Evolutionary conservation across 495 filamentous ascomycete species (phyloP).

Genomic region (Xylaria acuta): DNA sequence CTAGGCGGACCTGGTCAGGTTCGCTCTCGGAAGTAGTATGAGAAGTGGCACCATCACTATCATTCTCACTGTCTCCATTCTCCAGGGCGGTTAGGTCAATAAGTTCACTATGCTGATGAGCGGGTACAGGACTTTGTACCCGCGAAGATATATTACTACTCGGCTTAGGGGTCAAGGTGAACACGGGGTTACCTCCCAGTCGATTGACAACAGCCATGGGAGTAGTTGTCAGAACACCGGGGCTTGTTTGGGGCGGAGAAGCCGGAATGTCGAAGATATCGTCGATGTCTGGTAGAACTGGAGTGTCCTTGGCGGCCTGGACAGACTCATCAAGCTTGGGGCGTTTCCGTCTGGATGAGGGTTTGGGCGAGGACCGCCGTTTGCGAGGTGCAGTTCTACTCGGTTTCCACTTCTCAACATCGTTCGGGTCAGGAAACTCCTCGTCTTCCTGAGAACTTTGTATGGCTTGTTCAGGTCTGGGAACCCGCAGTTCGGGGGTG

Average conservation of each 20-base stretch:
- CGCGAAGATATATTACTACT: constrained; percentile 34
- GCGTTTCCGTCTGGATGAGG: constrained; percentile 32
- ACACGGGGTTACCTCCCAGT: constrained; percentile 16
- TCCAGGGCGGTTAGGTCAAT: constrained; percentile 36
- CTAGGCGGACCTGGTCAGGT: constrained; percentile 48
- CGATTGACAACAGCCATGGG: constrained; percentile 25
- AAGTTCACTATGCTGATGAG: constrained; percentile 32
- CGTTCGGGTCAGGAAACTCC: constrained; percentile 40
- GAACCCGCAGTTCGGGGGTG: constrained; percentile 21
- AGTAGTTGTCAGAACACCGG: constrained; percentile 28
- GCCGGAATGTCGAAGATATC: constrained; percentile 39
- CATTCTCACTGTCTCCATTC: constrained; percentile 25
- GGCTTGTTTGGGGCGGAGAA: constrained; percentile 39
- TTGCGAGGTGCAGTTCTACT: constrained; percentile 27
- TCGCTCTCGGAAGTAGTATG: constrained; percentile 48
- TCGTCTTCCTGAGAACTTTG: constrained; percentile 38
- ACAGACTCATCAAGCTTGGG: constrained; percentile 29
- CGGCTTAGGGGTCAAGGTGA: constrained; percentile 31
- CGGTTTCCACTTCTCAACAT: constrained; percentile 38
- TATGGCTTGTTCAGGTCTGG: constrained; percentile 20
- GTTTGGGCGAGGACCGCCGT: constrained; percentile 35
- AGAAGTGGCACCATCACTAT: constrained; percentile 28
- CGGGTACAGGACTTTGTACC: constrained; percentile 35
- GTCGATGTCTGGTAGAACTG: constrained; percentile 11
- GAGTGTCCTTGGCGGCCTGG: constrained; percentile 19